Evolutionary conservation across 495 filamentous ascomycete species (phyloP).

Genomic region (Hypoxylon subgilvum): DNA sequence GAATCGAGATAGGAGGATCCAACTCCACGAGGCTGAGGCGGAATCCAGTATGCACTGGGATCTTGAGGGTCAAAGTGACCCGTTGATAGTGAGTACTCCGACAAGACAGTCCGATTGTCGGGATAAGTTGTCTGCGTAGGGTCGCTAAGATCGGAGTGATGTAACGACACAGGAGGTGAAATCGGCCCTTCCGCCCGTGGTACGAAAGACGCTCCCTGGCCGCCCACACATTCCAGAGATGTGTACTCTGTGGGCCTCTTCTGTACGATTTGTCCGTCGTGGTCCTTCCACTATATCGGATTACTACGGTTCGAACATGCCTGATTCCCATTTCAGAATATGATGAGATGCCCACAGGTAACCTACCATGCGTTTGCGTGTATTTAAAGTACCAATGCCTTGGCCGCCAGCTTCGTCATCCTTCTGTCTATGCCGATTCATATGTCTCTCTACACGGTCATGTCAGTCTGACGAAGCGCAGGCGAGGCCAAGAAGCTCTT

Average conservation of each 20-base stretch:
- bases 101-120: conserved; percentile 10
- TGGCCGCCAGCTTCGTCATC: conserved; percentile 66
- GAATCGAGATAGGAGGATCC: conserved; percentile 36
- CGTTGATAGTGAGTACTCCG: conserved; percentile 16
- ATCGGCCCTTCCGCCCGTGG: conserved; percentile 28
- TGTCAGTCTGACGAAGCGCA: conserved; percentile 22
- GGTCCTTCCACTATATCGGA: conserved; percentile 64
- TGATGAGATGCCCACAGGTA: too few relatives aligned
- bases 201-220: conserved; percentile 1
- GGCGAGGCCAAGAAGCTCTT: conserved; percentile 22
- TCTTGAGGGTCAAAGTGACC: conserved; percentile 20
- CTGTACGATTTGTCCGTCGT: conserved; percentile 61
- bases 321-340: too few relatives aligned
- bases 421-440: conserved; percentile 64
- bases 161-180: conserved; percentile 28
- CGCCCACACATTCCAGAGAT: background rate
- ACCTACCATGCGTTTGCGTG: conserved; percentile 64
- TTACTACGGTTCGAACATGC: too few relatives aligned
- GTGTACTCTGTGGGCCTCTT: conserved; percentile 43
- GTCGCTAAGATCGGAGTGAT: conserved; percentile 24
- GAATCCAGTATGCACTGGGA: conserved; percentile 18
- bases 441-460: conserved; percentile 58
- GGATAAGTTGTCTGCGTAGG: conserved; percentile 11
- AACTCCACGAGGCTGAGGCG: conserved; percentile 9
- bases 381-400: conserved; percentile 63